These are phyloP conservation scores for Ophiorrhiza pumila DNA, from an alignment of 257 asterid species.

Conservation along the genomic window DNA sequence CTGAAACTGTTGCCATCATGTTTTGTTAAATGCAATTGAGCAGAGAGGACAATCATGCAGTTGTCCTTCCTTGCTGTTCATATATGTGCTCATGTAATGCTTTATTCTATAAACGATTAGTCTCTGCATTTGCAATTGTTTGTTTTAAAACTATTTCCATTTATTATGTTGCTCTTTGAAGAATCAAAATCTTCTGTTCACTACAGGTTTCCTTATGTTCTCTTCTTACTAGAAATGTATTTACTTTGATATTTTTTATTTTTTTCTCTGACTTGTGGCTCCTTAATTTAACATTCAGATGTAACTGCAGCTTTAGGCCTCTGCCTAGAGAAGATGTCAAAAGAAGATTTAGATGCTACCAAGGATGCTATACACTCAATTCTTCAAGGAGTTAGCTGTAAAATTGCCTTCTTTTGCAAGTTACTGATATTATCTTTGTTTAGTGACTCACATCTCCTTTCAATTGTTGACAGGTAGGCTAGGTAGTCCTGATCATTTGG, in stretches of 20 bases:
- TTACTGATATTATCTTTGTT: constrained; percentile 14
- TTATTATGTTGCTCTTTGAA: not conserved
- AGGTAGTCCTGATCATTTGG: constrained; percentile 75
- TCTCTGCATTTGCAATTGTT: not conserved
- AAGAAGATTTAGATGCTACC: constrained; percentile 74
- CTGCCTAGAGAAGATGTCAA: constrained; percentile 89
- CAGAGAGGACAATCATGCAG: too few relatives aligned
- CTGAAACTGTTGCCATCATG: not conserved
- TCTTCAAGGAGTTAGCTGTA: constrained; percentile 96
- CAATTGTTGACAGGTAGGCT: constrained; percentile 70
- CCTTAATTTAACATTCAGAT: constrained; percentile 61
- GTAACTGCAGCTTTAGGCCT: constrained; percentile 93
- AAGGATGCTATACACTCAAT: constrained; percentile 77
- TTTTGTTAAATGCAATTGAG: not conserved
- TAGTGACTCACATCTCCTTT: constrained; percentile 10
- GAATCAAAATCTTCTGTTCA: not conserved
- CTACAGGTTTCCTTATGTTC: not conserved
- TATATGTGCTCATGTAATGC: not conserved
- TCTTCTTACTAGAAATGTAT: not conserved
- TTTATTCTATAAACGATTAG: not conserved
- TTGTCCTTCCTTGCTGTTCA: not conserved
- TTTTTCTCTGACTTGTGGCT: constrained; percentile 13
- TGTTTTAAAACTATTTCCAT: not conserved
- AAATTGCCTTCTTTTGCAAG: constrained; percentile 19
- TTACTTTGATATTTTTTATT: not conserved